phyloP scores from a whole-genome alignment of 2,329 filamentous ascomycete genomes.

The Cytospora paraplurivora region DNA sequence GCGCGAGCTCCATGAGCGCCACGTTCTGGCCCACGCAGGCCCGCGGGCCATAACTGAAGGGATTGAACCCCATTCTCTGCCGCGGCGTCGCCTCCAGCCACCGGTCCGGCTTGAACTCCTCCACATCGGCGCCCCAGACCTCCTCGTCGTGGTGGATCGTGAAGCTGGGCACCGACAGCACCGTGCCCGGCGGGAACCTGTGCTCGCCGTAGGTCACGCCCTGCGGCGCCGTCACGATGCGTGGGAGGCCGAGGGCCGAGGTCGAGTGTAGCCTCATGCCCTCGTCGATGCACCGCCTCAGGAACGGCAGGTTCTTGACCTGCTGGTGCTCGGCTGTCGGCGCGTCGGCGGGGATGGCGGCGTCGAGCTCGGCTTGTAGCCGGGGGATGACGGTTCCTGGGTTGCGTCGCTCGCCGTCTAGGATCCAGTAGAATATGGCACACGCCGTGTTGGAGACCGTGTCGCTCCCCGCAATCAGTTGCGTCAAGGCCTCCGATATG shows the following conservation, averaged over 20 bases:
- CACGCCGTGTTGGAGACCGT: conserved; percentile 80
- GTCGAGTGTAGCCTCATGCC: conserved; percentile 84
- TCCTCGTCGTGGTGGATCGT: conserved; percentile 72
- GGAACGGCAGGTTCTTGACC: conserved; percentile 74
- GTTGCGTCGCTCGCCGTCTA: not conserved
- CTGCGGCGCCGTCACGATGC: conserved; percentile 58
- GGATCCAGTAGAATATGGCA: conserved; percentile 71
- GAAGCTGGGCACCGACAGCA: conserved; percentile 78
- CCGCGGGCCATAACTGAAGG: conserved; percentile 71
- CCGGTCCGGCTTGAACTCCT: conserved; percentile 70
- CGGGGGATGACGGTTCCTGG: conserved; percentile 48
- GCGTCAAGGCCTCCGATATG: conserved; percentile 84
- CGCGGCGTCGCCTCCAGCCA: conserved; percentile 65
- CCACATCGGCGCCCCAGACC: conserved; percentile 41
- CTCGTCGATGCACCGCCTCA: conserved; percentile 77
- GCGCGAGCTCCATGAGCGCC: conserved; percentile 83
- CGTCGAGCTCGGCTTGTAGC: conserved; percentile 75
- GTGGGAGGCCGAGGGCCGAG: conserved; percentile 80
- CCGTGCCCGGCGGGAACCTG: conserved; percentile 72
- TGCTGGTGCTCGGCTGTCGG: conserved; percentile 70
- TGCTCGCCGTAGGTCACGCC: conserved; percentile 67
- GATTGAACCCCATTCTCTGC: conserved; percentile 74
- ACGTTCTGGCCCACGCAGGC: conserved; percentile 78
- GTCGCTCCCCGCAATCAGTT: conserved; percentile 78
- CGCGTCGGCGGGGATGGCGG: conserved; percentile 59